Evolutionary conservation across 2,329 filamentous ascomycete genomes (phyloP).

Genomic region (Phialophora expanda): DNA sequence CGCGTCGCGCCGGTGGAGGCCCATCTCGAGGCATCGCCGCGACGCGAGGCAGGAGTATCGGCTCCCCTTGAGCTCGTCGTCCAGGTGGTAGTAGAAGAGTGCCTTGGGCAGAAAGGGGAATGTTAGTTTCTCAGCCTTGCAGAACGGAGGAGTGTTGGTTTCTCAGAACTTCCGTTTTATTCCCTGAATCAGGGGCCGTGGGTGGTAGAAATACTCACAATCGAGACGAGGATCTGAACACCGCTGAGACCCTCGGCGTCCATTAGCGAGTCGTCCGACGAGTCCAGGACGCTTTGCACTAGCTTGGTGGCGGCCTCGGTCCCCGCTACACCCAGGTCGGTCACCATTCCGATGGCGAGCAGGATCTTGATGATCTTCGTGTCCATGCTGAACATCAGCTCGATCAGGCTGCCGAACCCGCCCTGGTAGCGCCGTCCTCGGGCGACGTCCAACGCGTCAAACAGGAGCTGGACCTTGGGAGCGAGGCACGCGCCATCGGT

Average conservation of each 20-base stretch:
- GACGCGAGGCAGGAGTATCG: conserved; percentile 20
- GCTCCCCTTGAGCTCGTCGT: conserved; percentile 19
- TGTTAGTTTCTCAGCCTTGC: neutral
- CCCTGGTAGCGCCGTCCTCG: neutral
- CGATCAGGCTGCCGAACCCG: conserved; percentile 12
- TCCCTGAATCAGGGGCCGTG: too few relatives aligned
- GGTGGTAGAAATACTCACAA: conserved; percentile 7
- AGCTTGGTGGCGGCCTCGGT: conserved; percentile 7
- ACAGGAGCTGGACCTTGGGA: conserved; percentile 12
- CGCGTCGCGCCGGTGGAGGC: conserved; percentile 21
- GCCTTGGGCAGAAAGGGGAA: conserved; percentile 4
- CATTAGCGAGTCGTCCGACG: conserved; percentile 16
- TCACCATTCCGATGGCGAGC: conserved; percentile 16
- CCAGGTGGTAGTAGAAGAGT: conserved; percentile 16
- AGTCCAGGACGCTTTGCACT: conserved; percentile 14
- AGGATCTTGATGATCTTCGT: conserved; percentile 18
- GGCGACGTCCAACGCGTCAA: conserved; percentile 4
- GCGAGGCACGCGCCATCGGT: conserved; percentile 1
- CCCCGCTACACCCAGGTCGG: conserved; percentile 4
- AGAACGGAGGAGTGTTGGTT: neutral
- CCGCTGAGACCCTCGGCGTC: conserved; percentile 15
- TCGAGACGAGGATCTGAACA: conserved; percentile 15
- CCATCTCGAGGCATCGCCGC: conserved; percentile 21
- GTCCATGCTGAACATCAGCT: conserved; percentile 14
- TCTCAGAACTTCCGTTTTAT: neutral